A percentile compares a stretch with the other conserved stretches of the same genome.
phyloP scores from a whole-genome alignment of 768 basidiomycete genomes.

The Cantharellus anzutake region DNA sequence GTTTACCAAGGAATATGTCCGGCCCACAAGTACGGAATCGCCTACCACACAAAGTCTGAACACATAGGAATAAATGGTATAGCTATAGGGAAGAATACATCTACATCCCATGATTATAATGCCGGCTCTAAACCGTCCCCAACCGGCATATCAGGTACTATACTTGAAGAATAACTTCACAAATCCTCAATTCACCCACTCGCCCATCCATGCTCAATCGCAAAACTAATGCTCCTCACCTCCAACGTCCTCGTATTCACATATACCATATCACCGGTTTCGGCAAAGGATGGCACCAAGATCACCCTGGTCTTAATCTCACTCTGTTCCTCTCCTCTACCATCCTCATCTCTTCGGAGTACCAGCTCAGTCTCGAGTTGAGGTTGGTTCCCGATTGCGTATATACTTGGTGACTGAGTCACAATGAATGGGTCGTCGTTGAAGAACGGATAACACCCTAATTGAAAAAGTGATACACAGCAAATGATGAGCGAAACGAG shows the following conservation, averaged over 20 bases:
- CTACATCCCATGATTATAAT: too few relatives aligned
- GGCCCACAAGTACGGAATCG: too few relatives aligned
- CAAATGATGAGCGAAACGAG: not conserved
- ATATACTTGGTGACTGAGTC: constrained; percentile 68
- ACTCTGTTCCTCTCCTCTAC: not conserved
- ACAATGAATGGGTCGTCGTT: constrained; percentile 79
- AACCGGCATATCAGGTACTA: too few relatives aligned
- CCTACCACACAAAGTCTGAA: too few relatives aligned
- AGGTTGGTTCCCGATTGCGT: constrained; percentile 83
- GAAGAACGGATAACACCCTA: constrained; percentile 87
- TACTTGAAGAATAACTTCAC: too few relatives aligned
- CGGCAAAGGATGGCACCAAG: constrained; percentile 61
- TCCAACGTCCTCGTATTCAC: constrained; percentile 63
- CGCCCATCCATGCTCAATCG: not conserved
- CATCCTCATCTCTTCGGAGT: constrained; percentile 1
- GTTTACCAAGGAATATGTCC: too few relatives aligned
- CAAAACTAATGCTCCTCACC: constrained; percentile 21
- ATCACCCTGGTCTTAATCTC: constrained; percentile 36
- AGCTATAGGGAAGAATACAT: too few relatives aligned
- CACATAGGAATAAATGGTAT: too few relatives aligned
- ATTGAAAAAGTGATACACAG: not conserved
- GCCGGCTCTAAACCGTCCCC: too few relatives aligned
- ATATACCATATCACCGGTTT: constrained; percentile 60
- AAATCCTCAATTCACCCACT: too few relatives aligned
- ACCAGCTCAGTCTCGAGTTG: constrained; percentile 50